Conservation (phyloP, 1,284 basidiomycete genomes). For the Trichosporon asahii region DNA sequence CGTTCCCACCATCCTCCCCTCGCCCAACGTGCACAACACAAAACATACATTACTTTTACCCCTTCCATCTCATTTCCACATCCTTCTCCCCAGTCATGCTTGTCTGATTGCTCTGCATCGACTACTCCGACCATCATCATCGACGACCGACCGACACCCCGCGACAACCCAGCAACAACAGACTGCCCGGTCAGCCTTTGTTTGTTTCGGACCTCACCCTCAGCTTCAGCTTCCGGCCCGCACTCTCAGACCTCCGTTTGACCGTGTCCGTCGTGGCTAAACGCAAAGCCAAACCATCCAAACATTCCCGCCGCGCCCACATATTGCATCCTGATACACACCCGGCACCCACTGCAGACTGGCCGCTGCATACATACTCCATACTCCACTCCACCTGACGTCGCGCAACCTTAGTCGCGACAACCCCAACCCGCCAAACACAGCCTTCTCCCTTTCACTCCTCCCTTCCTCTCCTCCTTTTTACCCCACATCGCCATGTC, state of each 20-base stretch:
- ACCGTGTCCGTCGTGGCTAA: background rate
- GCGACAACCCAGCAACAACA: background rate
- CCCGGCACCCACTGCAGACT: background rate
- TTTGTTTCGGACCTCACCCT: background rate
- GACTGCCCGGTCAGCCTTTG: background rate
- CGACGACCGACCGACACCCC: background rate
- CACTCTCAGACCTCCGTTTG: background rate
- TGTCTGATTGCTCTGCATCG: background rate
- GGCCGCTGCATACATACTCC: slow-evolving; percentile 6
- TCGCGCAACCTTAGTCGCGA: background rate
- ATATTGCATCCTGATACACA: background rate
- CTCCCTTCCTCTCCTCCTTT: slow-evolving; percentile 6
- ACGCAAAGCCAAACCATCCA: background rate
- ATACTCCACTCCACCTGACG: background rate
- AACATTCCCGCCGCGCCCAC: slow-evolving; percentile 5
- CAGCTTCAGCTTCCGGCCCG: background rate
- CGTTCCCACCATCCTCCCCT: background rate
- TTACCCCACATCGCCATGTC: slow-evolving; percentile 12
- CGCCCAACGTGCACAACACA: background rate
- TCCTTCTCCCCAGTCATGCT: background rate
- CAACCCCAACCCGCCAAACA: slow-evolving; percentile 2
- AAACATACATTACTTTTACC: slow-evolving; percentile 9
- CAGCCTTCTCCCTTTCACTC: background rate
- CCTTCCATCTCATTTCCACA: background rate
- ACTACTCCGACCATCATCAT: background rate